Base-by-base conservation (phyloP, 352 stramenopile genomes). In the Pythium phragmiticola region DNA sequence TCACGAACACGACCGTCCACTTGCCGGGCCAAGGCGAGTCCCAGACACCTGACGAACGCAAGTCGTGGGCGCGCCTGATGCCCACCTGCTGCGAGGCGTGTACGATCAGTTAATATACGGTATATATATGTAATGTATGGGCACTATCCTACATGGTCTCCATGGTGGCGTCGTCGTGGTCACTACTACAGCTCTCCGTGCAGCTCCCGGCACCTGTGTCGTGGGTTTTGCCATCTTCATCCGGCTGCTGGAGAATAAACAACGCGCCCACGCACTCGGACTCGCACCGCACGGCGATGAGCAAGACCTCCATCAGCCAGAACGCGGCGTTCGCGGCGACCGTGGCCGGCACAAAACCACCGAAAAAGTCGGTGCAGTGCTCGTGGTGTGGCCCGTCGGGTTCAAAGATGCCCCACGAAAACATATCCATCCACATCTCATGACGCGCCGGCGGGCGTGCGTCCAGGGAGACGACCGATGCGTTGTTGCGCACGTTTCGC, bases 401-500 rank as follows among this genome's bases (percentile, higher is more conserved):
- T 57, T 90, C 81, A 37, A 87, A 87, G n/a, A 87, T 61, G 0
- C 81, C 78, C 77, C 78, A 90, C 43, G 76, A 83, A 53, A 87
- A 87, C 57, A 84, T 80, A 34, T 90, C 78, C 11, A 65, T 72
- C 78, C 81, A 88, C 34, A 60, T 83, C 72, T 63, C 58, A 33
- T 60, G 56, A 0, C 43, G 55, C 3, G 33, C 21, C 19, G n/a
- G 13, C 2, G 54, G 26, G 26, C 26, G 26, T 30, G 3, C 26
- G 26, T 30, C 26, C 4, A 30, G 26, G 26, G 26, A 30, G 4
- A 30, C 26, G 26, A 33, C 53, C 7, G 64, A 64, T 4, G 26
- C n/a, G 30, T 13, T 50, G 17, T 59, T 26, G 34, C 48, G 41
- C 7, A 72, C 55, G 5, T 73, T 60, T 7, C 75, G 71, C 9